Conservation (phyloP, 164 flowering plant genomes). For the Nymphaea colorata region DNA sequence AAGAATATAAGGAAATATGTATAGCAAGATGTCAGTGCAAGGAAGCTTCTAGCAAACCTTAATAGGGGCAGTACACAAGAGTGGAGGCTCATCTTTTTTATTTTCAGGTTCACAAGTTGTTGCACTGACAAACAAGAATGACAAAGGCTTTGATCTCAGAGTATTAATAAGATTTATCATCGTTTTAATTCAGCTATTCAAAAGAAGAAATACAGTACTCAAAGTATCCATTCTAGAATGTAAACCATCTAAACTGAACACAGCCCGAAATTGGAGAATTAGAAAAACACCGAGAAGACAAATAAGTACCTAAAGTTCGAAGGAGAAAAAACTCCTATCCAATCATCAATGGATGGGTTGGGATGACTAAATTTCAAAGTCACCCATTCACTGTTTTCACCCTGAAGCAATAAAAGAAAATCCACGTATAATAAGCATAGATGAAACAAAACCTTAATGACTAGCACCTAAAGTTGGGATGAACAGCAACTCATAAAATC, state of each 20-base stretch:
- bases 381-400: slow-evolving; percentile 50
- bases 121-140: slow-evolving; percentile 31
- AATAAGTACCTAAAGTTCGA: slow-evolving; percentile 61
- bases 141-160: no score
- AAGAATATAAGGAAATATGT: not conserved
- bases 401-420: slow-evolving; percentile 24
- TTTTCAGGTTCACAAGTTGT: slow-evolving; percentile 47
- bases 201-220: no score
- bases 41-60: slow-evolving; percentile 28
- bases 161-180: no score
- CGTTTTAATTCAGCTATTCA: not conserved
- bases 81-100: slow-evolving; percentile 35
- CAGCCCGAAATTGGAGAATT: not conserved
- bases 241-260: not conserved
- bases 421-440: not conserved
- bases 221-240: not conserved
- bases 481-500: not conserved
- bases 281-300: not conserved
- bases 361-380: slow-evolving; percentile 32
- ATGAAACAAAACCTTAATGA: no score
- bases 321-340: slow-evolving; percentile 97
- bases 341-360: slow-evolving; percentile 61
- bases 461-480: no score
- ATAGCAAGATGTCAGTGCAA: not conserved
- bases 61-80: slow-evolving; percentile 72